Evolutionary conservation across 78 protist genomes (phyloP).

Genomic region (Creolimax fragrantissima): DNA sequence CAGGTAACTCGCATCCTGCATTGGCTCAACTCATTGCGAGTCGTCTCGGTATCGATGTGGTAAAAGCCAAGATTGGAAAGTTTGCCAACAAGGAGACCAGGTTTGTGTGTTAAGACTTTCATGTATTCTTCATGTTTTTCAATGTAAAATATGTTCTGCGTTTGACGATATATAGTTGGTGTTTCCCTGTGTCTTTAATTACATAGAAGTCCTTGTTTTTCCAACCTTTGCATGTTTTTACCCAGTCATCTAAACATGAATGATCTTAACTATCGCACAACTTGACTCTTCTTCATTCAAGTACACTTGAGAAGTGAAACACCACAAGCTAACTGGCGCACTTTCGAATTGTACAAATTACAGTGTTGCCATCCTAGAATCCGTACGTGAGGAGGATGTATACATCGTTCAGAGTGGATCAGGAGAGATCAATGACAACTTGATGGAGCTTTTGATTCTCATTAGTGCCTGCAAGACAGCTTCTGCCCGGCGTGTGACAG

Average conservation of each 20-base stretch:
- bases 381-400: constrained; percentile 55
- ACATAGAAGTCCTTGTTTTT: no score
- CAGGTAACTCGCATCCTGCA: constrained; percentile 42
- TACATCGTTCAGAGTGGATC: constrained; percentile 57
- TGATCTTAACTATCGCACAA: no score
- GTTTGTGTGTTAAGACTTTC: neutral
- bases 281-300: no score
- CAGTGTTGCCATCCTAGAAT: constrained; percentile 11
- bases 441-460: constrained; percentile 77
- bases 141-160: neutral
- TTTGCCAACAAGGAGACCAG: constrained; percentile 43
- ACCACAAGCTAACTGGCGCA: no score
- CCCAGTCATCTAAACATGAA: no score
- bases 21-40: constrained; percentile 48
- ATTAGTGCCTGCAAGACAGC: constrained; percentile 71
- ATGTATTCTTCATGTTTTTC: neutral
- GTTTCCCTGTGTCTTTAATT: no score
- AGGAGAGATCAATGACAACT: constrained; percentile 37
- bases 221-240: no score
- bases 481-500: constrained; percentile 67
- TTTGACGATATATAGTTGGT: no score
- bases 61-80: constrained; percentile 52
- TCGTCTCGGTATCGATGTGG: constrained; percentile 47
- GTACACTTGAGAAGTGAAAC: no score
- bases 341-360: no score